Base-by-base conservation (phyloP, 163 green algal species). In the Trebouxia gelatinosa region DNA sequence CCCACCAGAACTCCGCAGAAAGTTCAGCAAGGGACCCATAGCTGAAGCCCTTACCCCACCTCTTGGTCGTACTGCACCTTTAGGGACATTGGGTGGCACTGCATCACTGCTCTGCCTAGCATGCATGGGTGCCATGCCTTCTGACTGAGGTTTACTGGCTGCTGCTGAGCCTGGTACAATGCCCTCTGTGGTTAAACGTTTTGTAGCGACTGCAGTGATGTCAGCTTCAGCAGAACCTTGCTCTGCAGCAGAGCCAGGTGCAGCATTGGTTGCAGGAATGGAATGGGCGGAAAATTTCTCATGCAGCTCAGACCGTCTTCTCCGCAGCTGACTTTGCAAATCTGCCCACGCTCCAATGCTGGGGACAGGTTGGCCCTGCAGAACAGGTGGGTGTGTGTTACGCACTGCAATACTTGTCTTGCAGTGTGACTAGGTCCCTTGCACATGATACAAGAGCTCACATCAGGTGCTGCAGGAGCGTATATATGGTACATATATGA, bases 1-100 rank as follows among this genome's bases (percentile, higher is more conserved):
- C n/a, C 35, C 64, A 3, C 64, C 64, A 26, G 64, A 72, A 23
- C 64, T 72, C 34, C 64, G 50, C 3, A 72, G 37, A n/a, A 51
- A 51, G 21, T 35, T 37, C 31, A 86, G 75, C 58, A 86, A 76
- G 29, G 82, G 75, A 1, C 82, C 82, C 34, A 86, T 70, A 6
- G 78, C 78, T 0, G 82, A 77, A 5, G 39, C 48, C n/a, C 75
- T 72, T 28, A 78, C 79, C 6, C 82, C 82, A 5, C 54, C 70
- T 38, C 75, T 72, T 2, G 74, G 78, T 76, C 72, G 67, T 0
- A 70, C 70, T 6, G 74, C 78, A 0, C 82, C 78, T n/a, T n/a
- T n/a, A n/a, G 78, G 82, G 0, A 17, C 71, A 11, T 61, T 57
- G 9, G 9, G 43, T 13, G 9, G 43, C 43, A 13, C 43, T 54